Percentiles rank a stretch among this genome's conserved stretches.
These are phyloP conservation scores for Cardamine chenopodiifolia DNA, from an alignment of 345 rosid species.

Conservation along the genomic window DNA sequence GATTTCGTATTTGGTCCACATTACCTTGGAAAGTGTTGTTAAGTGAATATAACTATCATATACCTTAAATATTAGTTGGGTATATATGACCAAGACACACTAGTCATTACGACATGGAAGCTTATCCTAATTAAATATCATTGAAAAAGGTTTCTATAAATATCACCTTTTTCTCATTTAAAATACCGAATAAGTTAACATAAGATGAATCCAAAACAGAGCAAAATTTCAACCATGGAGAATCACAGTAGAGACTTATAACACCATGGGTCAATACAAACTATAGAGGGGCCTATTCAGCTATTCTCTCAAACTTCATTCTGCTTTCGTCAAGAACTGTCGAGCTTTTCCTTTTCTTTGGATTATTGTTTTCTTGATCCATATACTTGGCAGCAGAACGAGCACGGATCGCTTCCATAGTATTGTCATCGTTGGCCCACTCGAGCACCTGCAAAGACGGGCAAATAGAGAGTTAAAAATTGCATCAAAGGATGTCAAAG, in stretches of 20 bases:
- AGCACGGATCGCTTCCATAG: slow-evolving; percentile 70
- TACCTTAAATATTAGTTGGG: too few species aligned
- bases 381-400: slow-evolving; percentile 80
- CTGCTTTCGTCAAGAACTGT: slow-evolving; percentile 57
- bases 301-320: slow-evolving; percentile 58
- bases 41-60: too few species aligned
- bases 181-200: not conserved
- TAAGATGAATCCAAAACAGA: not conserved
- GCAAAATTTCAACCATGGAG: slow-evolving; percentile 41
- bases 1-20: too few species aligned
- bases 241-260: slow-evolving; percentile 1
- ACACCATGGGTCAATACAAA: slow-evolving; percentile 14
- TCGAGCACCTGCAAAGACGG: slow-evolving; percentile 60
- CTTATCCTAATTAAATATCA: not conserved
- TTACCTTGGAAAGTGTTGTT: too few species aligned
- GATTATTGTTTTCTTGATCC: slow-evolving; percentile 49
- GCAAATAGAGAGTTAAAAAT: not conserved
- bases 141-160: not conserved
- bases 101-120: too few species aligned
- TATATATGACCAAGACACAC: too few species aligned
- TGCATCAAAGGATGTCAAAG: not conserved
- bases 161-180: not conserved
- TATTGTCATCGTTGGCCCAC: slow-evolving; percentile 92
- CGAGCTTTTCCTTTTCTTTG: slow-evolving; percentile 68
- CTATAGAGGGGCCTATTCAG: slow-evolving; percentile 34